Evolutionary conservation across 306 rosid species (phyloP).

Genomic region (Dalbergia cultrata): DNA sequence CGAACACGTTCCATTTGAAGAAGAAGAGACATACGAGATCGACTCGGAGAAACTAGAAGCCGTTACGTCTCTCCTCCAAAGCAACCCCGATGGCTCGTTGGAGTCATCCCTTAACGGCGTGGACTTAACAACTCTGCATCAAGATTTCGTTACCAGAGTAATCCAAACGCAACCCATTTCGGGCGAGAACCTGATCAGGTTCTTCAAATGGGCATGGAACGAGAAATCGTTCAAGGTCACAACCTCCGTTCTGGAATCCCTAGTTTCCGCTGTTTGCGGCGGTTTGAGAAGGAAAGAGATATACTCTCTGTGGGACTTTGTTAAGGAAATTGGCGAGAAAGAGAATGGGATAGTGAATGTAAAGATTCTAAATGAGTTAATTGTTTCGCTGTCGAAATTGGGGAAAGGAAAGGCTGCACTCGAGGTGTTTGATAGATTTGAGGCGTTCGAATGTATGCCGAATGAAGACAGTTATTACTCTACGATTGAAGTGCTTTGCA

Average conservation of each 20-base stretch:
- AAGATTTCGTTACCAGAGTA: conserved; percentile 58
- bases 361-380: conserved; percentile 60
- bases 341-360: conserved; percentile 50
- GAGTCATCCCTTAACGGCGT: conserved; percentile 62
- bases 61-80: conserved; percentile 57
- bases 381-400: conserved; percentile 63
- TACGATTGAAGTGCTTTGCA: conserved; percentile 72
- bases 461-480: conserved; percentile 68
- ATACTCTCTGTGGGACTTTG: conserved; percentile 73
- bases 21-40: conserved; percentile 52
- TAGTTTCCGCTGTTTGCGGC: conserved; percentile 52
- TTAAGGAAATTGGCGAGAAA: conserved; percentile 64
- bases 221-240: conserved; percentile 55
- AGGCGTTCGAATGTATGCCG: conserved; percentile 62
- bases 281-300: conserved; percentile 51
- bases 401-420: conserved; percentile 80
- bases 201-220: conserved; percentile 74
- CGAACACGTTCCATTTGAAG: background rate
- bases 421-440: conserved; percentile 67
- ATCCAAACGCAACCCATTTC: conserved; percentile 59
- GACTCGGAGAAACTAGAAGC: conserved; percentile 63
- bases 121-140: conserved; percentile 53
- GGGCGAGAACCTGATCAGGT: conserved; percentile 69
- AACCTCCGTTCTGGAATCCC: conserved; percentile 55
- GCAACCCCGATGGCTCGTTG: conserved; percentile 59